A percentile compares a stretch with the other conserved stretches of the same genome.
Evolutionary conservation across 2,329 filamentous ascomycete genomes (phyloP).

Genomic region (Sporothrix pallida): DNA sequence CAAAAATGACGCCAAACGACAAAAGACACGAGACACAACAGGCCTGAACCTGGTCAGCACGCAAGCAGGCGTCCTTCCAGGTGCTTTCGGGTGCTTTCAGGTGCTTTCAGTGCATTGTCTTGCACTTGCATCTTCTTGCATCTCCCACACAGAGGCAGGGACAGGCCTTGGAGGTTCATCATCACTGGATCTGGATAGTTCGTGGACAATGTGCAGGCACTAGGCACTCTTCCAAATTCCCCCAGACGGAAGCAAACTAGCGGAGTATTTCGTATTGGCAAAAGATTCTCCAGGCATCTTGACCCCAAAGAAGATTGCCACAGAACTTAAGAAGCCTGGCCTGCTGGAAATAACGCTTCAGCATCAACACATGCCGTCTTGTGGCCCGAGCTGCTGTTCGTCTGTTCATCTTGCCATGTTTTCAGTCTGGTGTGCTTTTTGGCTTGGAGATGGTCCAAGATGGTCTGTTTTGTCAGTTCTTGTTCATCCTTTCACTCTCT

Average conservation of each 20-base stretch:
- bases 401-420: neutral
- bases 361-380: constrained; percentile 1
- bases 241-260: neutral
- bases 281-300: neutral
- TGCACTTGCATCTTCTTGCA: neutral
- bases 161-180: constrained; percentile 8
- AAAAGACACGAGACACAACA: constrained; percentile 3
- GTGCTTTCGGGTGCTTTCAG: neutral
- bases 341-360: constrained; percentile 17
- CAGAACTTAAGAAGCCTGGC: neutral
- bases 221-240: too few species aligned
- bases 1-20: neutral
- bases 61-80: neutral
- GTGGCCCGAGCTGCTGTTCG: constrained; percentile 21
- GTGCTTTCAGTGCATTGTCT: neutral
- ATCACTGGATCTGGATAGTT: neutral
- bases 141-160: neutral
- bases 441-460: too few species aligned
- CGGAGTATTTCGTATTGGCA: constrained; percentile 18
- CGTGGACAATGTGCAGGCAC: neutral
- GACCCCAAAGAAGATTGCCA: too few species aligned
- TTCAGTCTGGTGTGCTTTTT: too few species aligned
- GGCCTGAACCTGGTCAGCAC: constrained; percentile 3
- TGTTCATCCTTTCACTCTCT: too few species aligned
- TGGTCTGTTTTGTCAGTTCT: too few species aligned